Percentiles rank a stretch among this genome's conserved stretches.
phyloP scores from a whole-genome alignment of 1,139 yeast species.

The Maudiozyma humilis region DNA sequence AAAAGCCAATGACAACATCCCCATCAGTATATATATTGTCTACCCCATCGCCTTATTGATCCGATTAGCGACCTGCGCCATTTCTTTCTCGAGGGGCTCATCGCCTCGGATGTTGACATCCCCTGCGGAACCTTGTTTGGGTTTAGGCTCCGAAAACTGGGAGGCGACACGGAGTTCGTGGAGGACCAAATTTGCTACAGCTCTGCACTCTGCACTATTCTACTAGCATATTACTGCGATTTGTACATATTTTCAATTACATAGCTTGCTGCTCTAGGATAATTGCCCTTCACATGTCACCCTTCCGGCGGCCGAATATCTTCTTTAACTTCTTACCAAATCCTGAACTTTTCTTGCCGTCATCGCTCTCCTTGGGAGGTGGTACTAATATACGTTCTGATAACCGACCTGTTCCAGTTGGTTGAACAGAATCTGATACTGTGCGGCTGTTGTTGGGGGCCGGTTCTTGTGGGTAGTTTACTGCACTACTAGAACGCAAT shows the following conservation, averaged over 20 bases:
- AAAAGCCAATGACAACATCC: too few relatives aligned
- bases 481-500: not conserved
- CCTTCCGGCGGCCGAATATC: conserved; percentile 43
- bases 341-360: conserved; percentile 40
- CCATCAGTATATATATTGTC: too few relatives aligned
- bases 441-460: not conserved
- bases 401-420: not conserved
- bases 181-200: too few relatives aligned
- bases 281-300: conserved; percentile 3
- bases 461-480: not conserved
- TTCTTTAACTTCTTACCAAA: conserved; percentile 50
- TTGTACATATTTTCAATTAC: too few relatives aligned
- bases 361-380: conserved; percentile 9
- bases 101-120: not conserved
- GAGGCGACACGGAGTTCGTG: conserved; percentile 9
- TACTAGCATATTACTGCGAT: too few relatives aligned
- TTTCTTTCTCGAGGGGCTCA: not conserved
- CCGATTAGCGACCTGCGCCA: not conserved
- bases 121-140: not conserved
- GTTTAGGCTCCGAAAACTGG: not conserved
- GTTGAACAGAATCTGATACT: not conserved
- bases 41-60: too few relatives aligned
- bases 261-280: too few relatives aligned
- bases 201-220: too few relatives aligned
- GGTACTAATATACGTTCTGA: not conserved